These are phyloP conservation scores for Cyclotella atomus DNA, from an alignment of 108 stramenopile genomes.

Conservation along the genomic window DNA sequence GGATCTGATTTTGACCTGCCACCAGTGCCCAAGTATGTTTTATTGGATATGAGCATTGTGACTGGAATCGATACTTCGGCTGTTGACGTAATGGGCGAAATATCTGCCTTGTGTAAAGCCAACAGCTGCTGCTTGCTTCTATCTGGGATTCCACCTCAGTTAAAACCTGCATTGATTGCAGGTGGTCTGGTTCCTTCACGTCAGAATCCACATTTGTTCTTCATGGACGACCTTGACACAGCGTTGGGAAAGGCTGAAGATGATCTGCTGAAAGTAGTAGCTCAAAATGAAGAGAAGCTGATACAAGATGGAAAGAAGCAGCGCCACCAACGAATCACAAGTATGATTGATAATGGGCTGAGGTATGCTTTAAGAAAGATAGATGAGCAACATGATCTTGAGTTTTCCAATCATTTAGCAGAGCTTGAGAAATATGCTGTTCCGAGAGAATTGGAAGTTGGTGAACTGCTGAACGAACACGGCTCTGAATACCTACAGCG, in stretches of 20 bases:
- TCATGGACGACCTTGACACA: slow-evolving; percentile 61
- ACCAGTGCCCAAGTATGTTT: slow-evolving; percentile 66
- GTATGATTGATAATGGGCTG: slow-evolving; percentile 56
- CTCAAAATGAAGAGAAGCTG: slow-evolving; percentile 40
- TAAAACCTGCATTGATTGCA: slow-evolving; percentile 46
- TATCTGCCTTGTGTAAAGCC: slow-evolving; percentile 53
- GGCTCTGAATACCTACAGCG: slow-evolving; percentile 42
- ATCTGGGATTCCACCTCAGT: slow-evolving; percentile 47
- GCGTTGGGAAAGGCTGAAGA: slow-evolving; percentile 73
- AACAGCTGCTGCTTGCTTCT: slow-evolving; percentile 63
- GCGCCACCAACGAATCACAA: slow-evolving; percentile 17
- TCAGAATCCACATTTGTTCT: slow-evolving; percentile 50
- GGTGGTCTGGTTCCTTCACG: slow-evolving; percentile 63
- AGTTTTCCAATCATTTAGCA: slow-evolving; percentile 46
- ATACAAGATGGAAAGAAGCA: slow-evolving; percentile 18
- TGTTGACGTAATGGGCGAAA: slow-evolving; percentile 71
- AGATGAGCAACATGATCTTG: slow-evolving; percentile 58
- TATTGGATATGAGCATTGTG: slow-evolving; percentile 71
- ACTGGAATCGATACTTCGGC: slow-evolving; percentile 76
- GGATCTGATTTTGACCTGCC: slow-evolving; percentile 28
- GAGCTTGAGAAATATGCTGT: slow-evolving; percentile 50
- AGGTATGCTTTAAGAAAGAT: slow-evolving; percentile 61
- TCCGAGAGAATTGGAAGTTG: slow-evolving; percentile 47
- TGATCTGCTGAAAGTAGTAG: slow-evolving; percentile 53
- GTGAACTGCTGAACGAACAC: slow-evolving; percentile 47